These are phyloP conservation scores for Dichotomopilus funicola DNA, from an alignment of 2,329 filamentous ascomycete species.

Conservation along the genomic window DNA sequence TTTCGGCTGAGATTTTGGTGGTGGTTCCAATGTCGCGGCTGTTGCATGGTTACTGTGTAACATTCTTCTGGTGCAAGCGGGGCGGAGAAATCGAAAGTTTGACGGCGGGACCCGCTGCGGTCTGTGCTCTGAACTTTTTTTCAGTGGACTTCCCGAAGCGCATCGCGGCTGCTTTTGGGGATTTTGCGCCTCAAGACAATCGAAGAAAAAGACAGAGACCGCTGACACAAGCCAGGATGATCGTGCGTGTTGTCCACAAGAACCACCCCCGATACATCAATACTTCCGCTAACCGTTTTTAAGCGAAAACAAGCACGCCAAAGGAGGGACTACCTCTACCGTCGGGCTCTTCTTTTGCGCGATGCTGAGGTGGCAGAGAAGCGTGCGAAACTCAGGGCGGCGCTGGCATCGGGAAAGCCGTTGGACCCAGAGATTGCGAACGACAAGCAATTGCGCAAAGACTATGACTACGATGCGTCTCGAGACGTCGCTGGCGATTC, in stretches of 20 bases:
- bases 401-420: conserved; percentile 82
- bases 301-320: conserved; percentile 69
- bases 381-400: conserved; percentile 76
- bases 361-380: conserved; percentile 93
- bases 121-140: conserved; percentile 13
- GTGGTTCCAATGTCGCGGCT: conserved; percentile 2
- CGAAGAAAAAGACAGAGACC: neutral
- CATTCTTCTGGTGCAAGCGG: conserved; percentile 8
- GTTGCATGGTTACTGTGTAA: conserved; percentile 9
- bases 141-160: neutral
- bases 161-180: conserved; percentile 1
- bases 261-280: no score
- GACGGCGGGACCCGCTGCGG: neutral
- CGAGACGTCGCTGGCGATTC: conserved; percentile 61
- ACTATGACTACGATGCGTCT: conserved; percentile 92
- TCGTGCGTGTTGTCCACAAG: conserved; percentile 16
- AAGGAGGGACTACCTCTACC: conserved; percentile 82
- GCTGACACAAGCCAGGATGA: conserved; percentile 19
- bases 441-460: conserved; percentile 74
- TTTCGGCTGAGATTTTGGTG: conserved; percentile 19
- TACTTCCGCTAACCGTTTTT: conserved; percentile 16
- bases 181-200: conserved; percentile 6
- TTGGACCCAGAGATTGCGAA: conserved; percentile 76
- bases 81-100: conserved; percentile 14
- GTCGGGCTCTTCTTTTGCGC: conserved; percentile 76